Evolutionary conservation across 2,329 filamentous ascomycete species (phyloP).

Genomic region (Fusarium devonianum): DNA sequence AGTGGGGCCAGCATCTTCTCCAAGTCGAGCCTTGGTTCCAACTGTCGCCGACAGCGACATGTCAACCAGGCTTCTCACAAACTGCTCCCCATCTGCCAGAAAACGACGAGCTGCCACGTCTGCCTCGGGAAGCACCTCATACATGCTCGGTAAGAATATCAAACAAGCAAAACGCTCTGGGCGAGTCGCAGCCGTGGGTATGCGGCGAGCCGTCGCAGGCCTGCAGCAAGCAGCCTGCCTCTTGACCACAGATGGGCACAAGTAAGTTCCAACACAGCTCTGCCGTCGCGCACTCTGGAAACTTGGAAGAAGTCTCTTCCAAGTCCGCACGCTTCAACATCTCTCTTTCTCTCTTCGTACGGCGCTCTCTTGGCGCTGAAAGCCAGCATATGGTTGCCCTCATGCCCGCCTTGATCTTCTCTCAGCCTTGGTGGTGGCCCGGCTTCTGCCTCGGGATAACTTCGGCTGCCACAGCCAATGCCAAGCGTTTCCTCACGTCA

Average conservation of each 20-base stretch:
- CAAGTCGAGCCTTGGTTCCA: slow-evolving; percentile 36
- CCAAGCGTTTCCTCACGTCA: too few relatives aligned
- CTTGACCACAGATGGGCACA: slow-evolving; percentile 15
- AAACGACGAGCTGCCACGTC: slow-evolving; percentile 17
- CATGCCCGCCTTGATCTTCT: slow-evolving; percentile 15
- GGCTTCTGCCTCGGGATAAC: slow-evolving; percentile 38
- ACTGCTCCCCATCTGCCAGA: slow-evolving; percentile 24
- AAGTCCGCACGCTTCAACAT: neutral
- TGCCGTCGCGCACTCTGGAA: slow-evolving; percentile 17
- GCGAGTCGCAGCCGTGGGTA: slow-evolving; percentile 15
- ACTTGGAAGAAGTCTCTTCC: slow-evolving; percentile 37
- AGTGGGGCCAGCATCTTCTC: slow-evolving; percentile 40
- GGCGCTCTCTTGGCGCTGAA: neutral
- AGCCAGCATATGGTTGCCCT: slow-evolving; percentile 16
- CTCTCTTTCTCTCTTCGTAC: neutral
- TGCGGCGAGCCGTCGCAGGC: slow-evolving; percentile 31
- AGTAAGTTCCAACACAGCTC: slow-evolving; percentile 34
- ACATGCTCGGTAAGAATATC: slow-evolving; percentile 4
- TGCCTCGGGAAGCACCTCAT: neutral
- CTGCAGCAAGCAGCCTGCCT: slow-evolving; percentile 23
- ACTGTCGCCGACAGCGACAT: slow-evolving; percentile 37
- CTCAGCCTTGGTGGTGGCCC: slow-evolving; percentile 33
- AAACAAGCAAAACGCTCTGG: slow-evolving; percentile 6
- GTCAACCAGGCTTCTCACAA: slow-evolving; percentile 24
- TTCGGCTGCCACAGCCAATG: slow-evolving; percentile 32